Conservation (phyloP, 257 asterid genomes). For the Galeopsis tetrahit region DNA sequence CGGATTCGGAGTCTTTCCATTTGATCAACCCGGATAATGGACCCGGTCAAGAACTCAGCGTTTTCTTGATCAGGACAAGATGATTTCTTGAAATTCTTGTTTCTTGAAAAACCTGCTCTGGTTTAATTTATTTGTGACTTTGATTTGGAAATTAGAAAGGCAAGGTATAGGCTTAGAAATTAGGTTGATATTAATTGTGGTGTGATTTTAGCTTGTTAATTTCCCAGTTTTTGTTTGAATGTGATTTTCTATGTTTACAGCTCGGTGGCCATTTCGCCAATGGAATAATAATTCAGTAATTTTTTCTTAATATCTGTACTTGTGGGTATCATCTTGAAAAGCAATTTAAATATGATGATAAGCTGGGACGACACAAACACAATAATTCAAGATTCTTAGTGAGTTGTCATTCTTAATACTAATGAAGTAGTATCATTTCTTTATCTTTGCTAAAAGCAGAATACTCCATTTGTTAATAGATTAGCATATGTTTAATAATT, state of each 20-base stretch:
- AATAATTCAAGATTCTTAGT: conserved; percentile 38
- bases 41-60: conserved; percentile 89
- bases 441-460: conserved; percentile 33
- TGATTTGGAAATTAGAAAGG: conserved; percentile 7
- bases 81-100: conserved; percentile 31
- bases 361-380: conserved; percentile 17
- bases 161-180: background rate
- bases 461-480: conserved; percentile 11
- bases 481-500: conserved; percentile 6
- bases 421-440: background rate
- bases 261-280: conserved; percentile 24
- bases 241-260: conserved; percentile 27
- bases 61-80: conserved; percentile 83
- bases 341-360: conserved; percentile 21
- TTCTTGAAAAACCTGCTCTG: conserved; percentile 35
- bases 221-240: background rate
- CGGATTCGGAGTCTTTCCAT: conserved; percentile 91
- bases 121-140: conserved; percentile 32
- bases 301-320: background rate
- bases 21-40: conserved; percentile 84
- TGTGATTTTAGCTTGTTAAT: conserved; percentile 30
- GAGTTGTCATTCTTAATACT: conserved; percentile 34
- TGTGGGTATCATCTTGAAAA: conserved; percentile 21
- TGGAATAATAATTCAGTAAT: conserved; percentile 19
- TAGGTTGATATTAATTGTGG: background rate